These are phyloP conservation scores for Tulasnella sp. DNA, from an alignment of 768 basidiomycete genomes.

Conservation along the genomic window DNA sequence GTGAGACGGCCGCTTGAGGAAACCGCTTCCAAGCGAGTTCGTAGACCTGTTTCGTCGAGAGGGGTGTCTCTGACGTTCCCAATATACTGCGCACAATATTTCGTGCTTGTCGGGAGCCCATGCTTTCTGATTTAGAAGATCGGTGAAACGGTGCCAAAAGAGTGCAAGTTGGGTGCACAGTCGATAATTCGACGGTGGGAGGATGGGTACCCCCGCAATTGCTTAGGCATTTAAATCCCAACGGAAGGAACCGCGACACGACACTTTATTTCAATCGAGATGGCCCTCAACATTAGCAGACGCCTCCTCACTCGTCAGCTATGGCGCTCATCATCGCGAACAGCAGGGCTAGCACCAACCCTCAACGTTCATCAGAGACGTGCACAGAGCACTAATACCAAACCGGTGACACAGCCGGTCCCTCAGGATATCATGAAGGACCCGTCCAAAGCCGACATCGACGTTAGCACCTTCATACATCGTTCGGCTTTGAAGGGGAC, in stretches of 20 bases:
- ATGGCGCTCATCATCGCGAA: neutral
- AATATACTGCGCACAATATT: neutral
- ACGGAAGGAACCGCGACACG: too few relatives aligned
- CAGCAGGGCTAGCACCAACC: neutral
- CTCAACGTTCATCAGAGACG: neutral
- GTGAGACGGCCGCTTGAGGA: neutral
- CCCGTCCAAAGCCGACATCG: slow-evolving; percentile 11
- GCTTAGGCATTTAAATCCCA: neutral
- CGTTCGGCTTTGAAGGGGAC: neutral
- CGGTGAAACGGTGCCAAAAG: neutral
- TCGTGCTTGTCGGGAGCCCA: neutral
- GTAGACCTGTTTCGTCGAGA: slow-evolving; percentile 4
- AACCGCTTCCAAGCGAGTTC: neutral
- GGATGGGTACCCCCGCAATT: neutral
- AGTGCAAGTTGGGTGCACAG: neutral
- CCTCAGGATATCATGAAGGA: slow-evolving; percentile 7
- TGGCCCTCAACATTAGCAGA: neutral
- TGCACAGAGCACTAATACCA: neutral
- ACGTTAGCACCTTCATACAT: neutral
- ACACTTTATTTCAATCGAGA: neutral
- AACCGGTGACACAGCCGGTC: neutral
- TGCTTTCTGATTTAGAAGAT: neutral
- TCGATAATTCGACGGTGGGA: neutral
- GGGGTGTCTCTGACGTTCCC: neutral
- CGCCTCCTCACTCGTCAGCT: neutral